A percentile compares a stretch with the other conserved stretches of the same genome.
Evolutionary conservation across 2,329 filamentous ascomycete species (phyloP).

Genomic region (Alternaria metachromatica): DNA sequence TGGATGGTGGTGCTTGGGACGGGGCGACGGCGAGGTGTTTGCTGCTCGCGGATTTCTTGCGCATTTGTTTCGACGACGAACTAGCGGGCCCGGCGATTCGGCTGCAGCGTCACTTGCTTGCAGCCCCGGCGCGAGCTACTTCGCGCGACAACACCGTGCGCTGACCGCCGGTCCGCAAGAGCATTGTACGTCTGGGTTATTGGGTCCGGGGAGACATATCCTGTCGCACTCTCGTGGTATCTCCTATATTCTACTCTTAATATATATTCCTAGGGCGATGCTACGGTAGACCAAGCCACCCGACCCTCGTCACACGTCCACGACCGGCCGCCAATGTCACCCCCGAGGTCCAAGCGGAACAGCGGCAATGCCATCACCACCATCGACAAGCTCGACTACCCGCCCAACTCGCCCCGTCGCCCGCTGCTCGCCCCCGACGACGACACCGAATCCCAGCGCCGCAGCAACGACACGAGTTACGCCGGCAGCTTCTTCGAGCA

Average conservation of each 20-base stretch:
- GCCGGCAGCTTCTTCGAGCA: conserved; percentile 65
- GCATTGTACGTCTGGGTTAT: background rate
- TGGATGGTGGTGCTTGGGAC: conserved; percentile 8
- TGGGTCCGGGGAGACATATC: background rate
- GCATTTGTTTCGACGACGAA: conserved; percentile 16
- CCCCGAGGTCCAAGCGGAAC: conserved; percentile 41
- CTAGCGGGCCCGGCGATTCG: conserved; percentile 27
- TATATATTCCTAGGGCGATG: conserved; percentile 7
- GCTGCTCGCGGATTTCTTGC: conserved; percentile 11
- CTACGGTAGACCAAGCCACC: conserved; percentile 14
- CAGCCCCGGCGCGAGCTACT: conserved; percentile 23
- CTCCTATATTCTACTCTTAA: background rate
- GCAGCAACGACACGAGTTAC: conserved; percentile 54
- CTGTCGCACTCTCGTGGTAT: background rate
- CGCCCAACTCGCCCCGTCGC: conserved; percentile 44
- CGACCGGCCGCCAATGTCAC: conserved; percentile 34
- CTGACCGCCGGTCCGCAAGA: conserved; percentile 23
- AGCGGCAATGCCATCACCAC: conserved; percentile 33
- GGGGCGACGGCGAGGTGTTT: conserved; percentile 12
- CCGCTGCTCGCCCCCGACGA: conserved; percentile 51
- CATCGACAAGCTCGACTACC: conserved; percentile 61
- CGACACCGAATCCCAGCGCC: conserved; percentile 40
- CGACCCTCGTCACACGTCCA: conserved; percentile 27
- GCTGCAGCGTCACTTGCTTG: conserved; percentile 17
- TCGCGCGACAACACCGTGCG: conserved; percentile 33